phyloP scores from a whole-genome alignment of 176 grass and related monocot species.

The Carex cristatella region DNA sequence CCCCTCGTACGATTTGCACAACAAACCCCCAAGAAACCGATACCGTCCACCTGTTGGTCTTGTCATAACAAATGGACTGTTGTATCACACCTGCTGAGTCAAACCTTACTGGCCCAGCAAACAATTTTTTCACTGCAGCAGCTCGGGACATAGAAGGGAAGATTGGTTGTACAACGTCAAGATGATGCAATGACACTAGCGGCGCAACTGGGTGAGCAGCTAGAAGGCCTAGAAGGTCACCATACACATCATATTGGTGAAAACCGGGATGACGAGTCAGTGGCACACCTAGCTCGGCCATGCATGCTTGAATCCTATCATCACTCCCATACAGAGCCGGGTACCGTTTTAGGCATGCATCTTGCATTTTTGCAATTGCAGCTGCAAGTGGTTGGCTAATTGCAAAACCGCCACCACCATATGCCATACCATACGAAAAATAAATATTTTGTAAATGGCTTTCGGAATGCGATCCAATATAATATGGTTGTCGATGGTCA shows the following conservation, averaged over 20 bases:
- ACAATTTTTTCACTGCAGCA: slow-evolving; percentile 48
- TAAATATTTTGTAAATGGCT: slow-evolving; percentile 94
- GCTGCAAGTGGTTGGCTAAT: slow-evolving; percentile 78
- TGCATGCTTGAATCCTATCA: slow-evolving; percentile 93
- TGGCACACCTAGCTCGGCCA: slow-evolving; percentile 87
- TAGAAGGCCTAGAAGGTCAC: slow-evolving; percentile 77
- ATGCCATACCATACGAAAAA: slow-evolving; percentile 96
- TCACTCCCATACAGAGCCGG: slow-evolving; percentile 90
- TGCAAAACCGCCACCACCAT: slow-evolving; percentile 93
- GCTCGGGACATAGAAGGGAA: slow-evolving; percentile 52
- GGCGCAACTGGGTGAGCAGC: slow-evolving; percentile 72
- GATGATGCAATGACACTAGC: slow-evolving; percentile 85
- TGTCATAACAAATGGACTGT: slow-evolving; percentile 90
- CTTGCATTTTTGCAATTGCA: slow-evolving; percentile 73
- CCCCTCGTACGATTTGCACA: slow-evolving; percentile 64
- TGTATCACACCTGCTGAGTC: slow-evolving; percentile 77
- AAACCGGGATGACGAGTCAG: slow-evolving; percentile 83
- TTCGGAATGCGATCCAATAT: slow-evolving; percentile 88
- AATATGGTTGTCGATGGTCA: slow-evolving; percentile 82
- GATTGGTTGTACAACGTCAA: slow-evolving; percentile 83
- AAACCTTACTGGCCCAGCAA: slow-evolving; percentile 74
- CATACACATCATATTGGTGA: slow-evolving; percentile 97
- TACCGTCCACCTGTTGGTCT: slow-evolving; percentile 62
- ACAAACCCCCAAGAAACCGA: slow-evolving; percentile 92
- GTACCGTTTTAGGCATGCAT: slow-evolving; percentile 75